Conservation (phyloP, 768 basidiomycete genomes). For the Tricholoma matsutake region DNA sequence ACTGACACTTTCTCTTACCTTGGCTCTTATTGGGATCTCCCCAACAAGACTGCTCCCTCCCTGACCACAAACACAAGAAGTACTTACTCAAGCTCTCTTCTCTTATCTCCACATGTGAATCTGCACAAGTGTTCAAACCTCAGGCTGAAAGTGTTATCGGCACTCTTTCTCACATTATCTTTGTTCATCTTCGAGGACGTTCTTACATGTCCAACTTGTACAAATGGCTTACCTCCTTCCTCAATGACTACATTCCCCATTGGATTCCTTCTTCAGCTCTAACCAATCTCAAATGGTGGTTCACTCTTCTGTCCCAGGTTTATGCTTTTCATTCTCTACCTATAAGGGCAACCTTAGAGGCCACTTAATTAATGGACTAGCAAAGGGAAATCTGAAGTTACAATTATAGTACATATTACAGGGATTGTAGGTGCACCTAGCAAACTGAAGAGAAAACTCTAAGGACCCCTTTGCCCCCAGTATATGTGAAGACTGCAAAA, state of each 20-base stretch:
- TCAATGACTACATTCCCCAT: no score
- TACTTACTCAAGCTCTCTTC: conserved; percentile 10
- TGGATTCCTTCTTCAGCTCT: no score
- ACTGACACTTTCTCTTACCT: conserved; percentile 15
- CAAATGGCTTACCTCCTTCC: neutral
- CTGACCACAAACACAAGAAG: conserved; percentile 26
- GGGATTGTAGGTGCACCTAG: no score
- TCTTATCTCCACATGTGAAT: conserved; percentile 7
- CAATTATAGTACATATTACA: no score
- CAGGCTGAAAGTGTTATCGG: no score
- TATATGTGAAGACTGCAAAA: no score
- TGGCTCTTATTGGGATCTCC: conserved; percentile 30
- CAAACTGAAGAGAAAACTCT: no score
- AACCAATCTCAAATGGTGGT: conserved; percentile 2
- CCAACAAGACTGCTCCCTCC: conserved; percentile 17
- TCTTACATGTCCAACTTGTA: conserved; percentile 10
- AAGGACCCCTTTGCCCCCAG: no score
- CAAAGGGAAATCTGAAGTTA: no score
- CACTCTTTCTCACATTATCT: conserved; percentile 24
- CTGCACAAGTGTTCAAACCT: neutral
- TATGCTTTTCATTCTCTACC: no score
- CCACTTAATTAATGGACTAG: no score
- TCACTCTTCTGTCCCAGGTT: neutral
- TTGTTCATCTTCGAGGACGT: conserved; percentile 18
- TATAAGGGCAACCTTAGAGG: no score